phyloP scores from a whole-genome alignment of 2,329 filamentous ascomycete species.

The Neurospora crassa region DNA sequence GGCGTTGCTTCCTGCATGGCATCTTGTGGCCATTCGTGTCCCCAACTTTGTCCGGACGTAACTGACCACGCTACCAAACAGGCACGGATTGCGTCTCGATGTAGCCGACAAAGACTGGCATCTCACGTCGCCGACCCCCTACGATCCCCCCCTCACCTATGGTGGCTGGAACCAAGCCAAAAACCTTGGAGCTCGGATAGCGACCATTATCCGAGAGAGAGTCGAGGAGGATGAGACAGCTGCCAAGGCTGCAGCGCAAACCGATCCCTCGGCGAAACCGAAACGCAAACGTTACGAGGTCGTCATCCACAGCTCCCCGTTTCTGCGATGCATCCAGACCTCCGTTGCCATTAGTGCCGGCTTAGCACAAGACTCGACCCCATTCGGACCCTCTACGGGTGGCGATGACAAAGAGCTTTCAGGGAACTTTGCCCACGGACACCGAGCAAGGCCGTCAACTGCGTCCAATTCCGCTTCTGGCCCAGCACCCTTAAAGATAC shows the following conservation, averaged over 20 bases:
- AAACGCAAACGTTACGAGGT: slow-evolving; percentile 58
- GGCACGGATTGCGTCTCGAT: slow-evolving; percentile 90
- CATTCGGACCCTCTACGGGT: slow-evolving; percentile 11
- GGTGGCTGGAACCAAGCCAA: slow-evolving; percentile 86
- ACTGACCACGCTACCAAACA: slow-evolving; percentile 20
- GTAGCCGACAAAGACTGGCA: slow-evolving; percentile 95
- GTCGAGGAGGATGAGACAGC: slow-evolving; percentile 35
- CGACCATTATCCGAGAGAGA: slow-evolving; percentile 53
- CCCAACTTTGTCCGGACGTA: background rate
- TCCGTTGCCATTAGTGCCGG: slow-evolving; percentile 81
- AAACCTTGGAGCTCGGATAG: slow-evolving; percentile 73
- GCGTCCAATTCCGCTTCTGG: slow-evolving; percentile 4
- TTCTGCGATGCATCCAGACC: slow-evolving; percentile 85
- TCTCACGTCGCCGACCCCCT: slow-evolving; percentile 82
- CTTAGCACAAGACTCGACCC: slow-evolving; percentile 52
- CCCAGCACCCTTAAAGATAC: slow-evolving; percentile 8
- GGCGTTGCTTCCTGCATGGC: background rate
- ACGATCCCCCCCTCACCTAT: slow-evolving; percentile 91
- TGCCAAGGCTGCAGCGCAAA: slow-evolving; percentile 15
- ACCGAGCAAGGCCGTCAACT: background rate
- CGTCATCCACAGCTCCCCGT: slow-evolving; percentile 88
- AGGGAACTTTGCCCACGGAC: background rate
- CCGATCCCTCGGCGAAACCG: slow-evolving; percentile 11
- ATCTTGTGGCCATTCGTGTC: background rate
- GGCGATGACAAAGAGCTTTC: background rate